phyloP scores from a whole-genome alignment of 169 alveolate species.

The Plasmodium vinckei region DNA sequence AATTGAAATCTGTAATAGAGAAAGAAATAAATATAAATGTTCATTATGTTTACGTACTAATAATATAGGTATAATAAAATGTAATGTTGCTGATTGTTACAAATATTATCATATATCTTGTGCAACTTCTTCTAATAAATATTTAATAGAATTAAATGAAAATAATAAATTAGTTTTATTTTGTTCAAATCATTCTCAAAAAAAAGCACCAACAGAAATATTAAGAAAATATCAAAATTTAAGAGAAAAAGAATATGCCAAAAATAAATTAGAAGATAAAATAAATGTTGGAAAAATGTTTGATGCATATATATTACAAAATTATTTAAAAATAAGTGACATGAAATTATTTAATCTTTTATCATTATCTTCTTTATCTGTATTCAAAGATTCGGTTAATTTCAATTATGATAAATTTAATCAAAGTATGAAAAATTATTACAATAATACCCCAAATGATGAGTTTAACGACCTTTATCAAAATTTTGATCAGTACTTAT shows the following conservation, averaged over 20 bases:
- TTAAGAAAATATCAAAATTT: slow-evolving; percentile 83
- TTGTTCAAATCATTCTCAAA: slow-evolving; percentile 85
- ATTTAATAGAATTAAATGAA: slow-evolving; percentile 82
- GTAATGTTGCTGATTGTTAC: slow-evolving; percentile 82
- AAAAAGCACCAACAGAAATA: slow-evolving; percentile 85
- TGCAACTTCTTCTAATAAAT: slow-evolving; percentile 83
- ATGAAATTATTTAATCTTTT: slow-evolving; percentile 55
- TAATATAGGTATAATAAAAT: slow-evolving; percentile 82
- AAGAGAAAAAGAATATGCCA: slow-evolving; percentile 76
- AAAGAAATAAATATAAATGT: slow-evolving; percentile 79
- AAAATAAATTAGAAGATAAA: slow-evolving; percentile 78
- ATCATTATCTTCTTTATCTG: slow-evolving; percentile 56
- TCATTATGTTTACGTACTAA: slow-evolving; percentile 77
- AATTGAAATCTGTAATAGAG: slow-evolving; percentile 78
- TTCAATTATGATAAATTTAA: slow-evolving; percentile 48
- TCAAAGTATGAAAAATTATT: slow-evolving; percentile 3
- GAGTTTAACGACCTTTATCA: slow-evolving; percentile 58
- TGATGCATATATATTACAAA: slow-evolving; percentile 64
- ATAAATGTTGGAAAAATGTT: slow-evolving; percentile 48
- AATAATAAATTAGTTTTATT: slow-evolving; percentile 80
- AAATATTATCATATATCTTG: slow-evolving; percentile 86
- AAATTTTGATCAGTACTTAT: slow-evolving; percentile 34
- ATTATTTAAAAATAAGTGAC: slow-evolving; percentile 59
- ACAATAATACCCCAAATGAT: slow-evolving; percentile 3
- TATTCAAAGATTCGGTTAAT: slow-evolving; percentile 42